Conservation (phyloP, 116 monocot genomes). For the Phalaenopsis hybrid region DNA sequence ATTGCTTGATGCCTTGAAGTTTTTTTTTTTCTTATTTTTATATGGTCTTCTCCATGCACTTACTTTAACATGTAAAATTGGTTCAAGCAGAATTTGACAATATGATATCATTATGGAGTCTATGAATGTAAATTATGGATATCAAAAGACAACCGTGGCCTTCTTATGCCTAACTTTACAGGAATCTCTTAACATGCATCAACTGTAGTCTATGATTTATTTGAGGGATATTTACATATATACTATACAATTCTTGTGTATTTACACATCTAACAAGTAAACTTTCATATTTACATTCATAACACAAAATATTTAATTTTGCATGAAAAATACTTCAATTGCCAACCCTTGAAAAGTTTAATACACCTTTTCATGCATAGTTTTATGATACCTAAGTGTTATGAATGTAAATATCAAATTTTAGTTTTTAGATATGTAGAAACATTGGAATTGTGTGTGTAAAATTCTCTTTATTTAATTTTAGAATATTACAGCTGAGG, state of each 20-base stretch:
- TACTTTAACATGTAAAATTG: background rate
- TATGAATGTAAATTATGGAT: background rate
- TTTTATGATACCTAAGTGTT: too few species aligned
- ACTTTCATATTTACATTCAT: too few species aligned
- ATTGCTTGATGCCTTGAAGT: background rate
- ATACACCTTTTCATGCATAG: too few species aligned
- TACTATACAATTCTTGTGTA: too few species aligned
- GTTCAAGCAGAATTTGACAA: background rate
- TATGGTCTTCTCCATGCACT: background rate
- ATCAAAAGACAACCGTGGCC: background rate
- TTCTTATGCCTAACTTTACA: background rate
- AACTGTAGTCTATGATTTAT: background rate
- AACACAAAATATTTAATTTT: too few species aligned
- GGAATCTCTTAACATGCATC: background rate
- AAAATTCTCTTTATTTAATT: background rate
- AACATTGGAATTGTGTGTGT: too few species aligned
- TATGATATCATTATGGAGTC: background rate
- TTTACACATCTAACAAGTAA: too few species aligned
- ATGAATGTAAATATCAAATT: too few species aligned
- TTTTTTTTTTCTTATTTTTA: slow-evolving; percentile 4
- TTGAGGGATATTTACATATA: too few species aligned
- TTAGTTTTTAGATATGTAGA: too few species aligned
- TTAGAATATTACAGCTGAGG: background rate
- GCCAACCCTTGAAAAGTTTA: too few species aligned
- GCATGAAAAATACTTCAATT: too few species aligned